Evolutionary conservation across 371 early-diverging fungal species (phyloP).

Genomic region (Haplosporangium sp.): DNA sequence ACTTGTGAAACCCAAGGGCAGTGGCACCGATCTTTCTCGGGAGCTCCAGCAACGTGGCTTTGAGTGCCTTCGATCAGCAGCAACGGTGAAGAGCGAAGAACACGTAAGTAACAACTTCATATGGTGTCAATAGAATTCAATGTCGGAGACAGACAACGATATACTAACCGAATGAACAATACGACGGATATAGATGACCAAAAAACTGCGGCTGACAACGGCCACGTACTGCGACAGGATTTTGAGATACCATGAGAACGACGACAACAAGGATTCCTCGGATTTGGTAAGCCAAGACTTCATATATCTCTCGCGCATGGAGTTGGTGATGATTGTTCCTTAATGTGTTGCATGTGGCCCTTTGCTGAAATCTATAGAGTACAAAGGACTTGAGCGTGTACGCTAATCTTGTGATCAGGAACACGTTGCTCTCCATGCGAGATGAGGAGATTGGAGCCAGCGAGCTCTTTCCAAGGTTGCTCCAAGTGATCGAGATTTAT

Average conservation of each 20-base stretch:
- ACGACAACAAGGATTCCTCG: not conserved
- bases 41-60: slow-evolving; percentile 40
- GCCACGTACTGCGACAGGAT: slow-evolving; percentile 59
- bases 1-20: slow-evolving; percentile 10
- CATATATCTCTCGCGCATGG: too few species aligned
- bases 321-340: too few species aligned
- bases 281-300: slow-evolving; percentile 8
- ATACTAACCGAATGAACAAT: too few species aligned
- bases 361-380: slow-evolving; percentile 14
- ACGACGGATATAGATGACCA: slow-evolving; percentile 20
- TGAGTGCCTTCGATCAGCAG: slow-evolving; percentile 25
- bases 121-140: not conserved
- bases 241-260: slow-evolving; percentile 48
- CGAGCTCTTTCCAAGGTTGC: slow-evolving; percentile 74
- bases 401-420: slow-evolving; percentile 59
- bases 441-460: slow-evolving; percentile 57
- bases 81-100: slow-evolving; percentile 7
- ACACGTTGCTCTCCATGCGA: slow-evolving; percentile 61
- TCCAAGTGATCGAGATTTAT: slow-evolving; percentile 74
- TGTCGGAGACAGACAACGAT: not conserved
- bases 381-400: slow-evolving; percentile 43
- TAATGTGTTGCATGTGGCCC: not conserved
- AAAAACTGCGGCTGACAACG: slow-evolving; percentile 38
- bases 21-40: slow-evolving; percentile 4
- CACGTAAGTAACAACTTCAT: slow-evolving; percentile 3